phyloP scores from a whole-genome alignment of 2,329 filamentous ascomycete species.

The Nigrospora oryzae region DNA sequence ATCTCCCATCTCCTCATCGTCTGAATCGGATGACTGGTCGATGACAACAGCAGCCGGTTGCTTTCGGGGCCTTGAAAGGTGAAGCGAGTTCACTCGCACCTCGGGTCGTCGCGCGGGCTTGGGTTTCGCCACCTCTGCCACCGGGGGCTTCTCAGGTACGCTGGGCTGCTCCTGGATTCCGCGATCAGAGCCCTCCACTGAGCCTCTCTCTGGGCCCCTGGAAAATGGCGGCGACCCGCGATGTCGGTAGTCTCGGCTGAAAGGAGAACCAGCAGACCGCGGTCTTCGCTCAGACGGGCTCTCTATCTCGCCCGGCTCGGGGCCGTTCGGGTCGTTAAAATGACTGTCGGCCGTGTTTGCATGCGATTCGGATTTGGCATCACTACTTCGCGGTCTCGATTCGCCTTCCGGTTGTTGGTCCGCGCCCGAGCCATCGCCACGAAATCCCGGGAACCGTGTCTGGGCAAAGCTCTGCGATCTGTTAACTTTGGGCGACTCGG shows the following conservation, averaged over 20 bases:
- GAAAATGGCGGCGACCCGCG: conserved; percentile 8
- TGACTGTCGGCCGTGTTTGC: conserved; percentile 8
- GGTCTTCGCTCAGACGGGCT: conserved; percentile 10
- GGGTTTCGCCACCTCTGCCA: no score
- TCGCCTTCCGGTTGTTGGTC: conserved; percentile 33
- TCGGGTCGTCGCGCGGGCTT: conserved; percentile 1
- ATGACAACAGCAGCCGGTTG: conserved; percentile 17
- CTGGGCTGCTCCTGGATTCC: no score
- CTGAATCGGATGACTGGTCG: conserved; percentile 41
- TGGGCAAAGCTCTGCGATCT: conserved; percentile 41
- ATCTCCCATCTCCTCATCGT: conserved; percentile 50
- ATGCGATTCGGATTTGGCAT: conserved; percentile 37
- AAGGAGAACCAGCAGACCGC: conserved; percentile 14
- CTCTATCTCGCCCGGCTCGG: conserved; percentile 8
- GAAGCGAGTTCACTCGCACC: conserved; percentile 17
- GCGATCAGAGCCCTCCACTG: no score
- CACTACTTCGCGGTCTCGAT: conserved; percentile 43
- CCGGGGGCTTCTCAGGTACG: no score
- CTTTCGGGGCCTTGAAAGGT: conserved; percentile 31
- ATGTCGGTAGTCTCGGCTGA: conserved; percentile 11
- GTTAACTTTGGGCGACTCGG: conserved; percentile 43
- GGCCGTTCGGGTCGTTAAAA: conserved; percentile 9
- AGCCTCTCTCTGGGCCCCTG: no score
- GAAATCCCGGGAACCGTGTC: conserved; percentile 23
- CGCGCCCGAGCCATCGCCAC: conserved; percentile 24